Percentiles rank a stretch among this genome's conserved stretches.
These are phyloP conservation scores for Pichia sp. DNA, from an alignment of 1,139 yeast species.

Conservation along the genomic window DNA sequence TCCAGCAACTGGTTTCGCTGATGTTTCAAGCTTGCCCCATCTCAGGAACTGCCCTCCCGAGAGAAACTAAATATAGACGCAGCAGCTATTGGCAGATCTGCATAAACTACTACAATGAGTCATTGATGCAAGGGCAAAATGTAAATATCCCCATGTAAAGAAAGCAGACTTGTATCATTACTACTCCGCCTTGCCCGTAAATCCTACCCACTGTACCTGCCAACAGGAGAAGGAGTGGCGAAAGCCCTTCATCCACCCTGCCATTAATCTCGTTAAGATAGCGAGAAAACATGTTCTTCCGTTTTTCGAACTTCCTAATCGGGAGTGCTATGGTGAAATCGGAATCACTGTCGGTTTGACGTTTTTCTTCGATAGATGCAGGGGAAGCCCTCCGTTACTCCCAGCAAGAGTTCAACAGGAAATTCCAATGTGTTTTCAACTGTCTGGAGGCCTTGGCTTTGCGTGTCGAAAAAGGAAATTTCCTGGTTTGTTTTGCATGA, in stretches of 20 bases:
- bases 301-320: background rate
- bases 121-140: background rate
- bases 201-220: background rate
- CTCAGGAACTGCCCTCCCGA: too few species aligned
- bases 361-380: background rate
- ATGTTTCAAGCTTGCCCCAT: too few species aligned
- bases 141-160: background rate
- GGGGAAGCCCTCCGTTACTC: background rate
- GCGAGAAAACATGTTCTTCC: background rate
- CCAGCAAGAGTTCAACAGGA: background rate
- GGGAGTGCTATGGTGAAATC: conserved; percentile 4
- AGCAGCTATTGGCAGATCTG: background rate
- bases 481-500: background rate
- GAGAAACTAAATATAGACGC: too few species aligned
- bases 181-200: background rate
- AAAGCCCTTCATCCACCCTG: too few species aligned
- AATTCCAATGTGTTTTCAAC: background rate
- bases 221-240: too few species aligned
- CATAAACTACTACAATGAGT: background rate
- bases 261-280: background rate
- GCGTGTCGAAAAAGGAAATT: background rate
- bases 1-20: too few species aligned
- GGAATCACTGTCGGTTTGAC: background rate
- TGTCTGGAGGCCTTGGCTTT: background rate
- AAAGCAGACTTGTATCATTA: background rate